Evolutionary conservation across 2,329 filamentous ascomycete species (phyloP), one percentile per base, ranked within the genome.

Genomic region (Claviceps sp.): DNA sequence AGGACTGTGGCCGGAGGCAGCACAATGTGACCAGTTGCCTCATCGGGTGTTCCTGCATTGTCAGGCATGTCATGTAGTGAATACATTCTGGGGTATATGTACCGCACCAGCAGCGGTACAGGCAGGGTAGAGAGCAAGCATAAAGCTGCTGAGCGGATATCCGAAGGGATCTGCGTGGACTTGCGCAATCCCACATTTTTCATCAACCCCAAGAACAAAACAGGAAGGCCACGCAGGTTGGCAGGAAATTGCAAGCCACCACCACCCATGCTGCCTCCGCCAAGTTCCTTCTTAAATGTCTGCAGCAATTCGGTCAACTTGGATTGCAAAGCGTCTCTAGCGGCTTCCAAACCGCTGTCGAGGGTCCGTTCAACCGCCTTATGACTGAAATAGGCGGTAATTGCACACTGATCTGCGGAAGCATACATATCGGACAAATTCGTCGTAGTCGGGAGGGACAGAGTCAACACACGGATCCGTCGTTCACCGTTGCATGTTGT

Each of bases 401-500:
- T 88, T 14, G 93, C 93, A 61, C 85, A 85, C 68, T 96, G 91
- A 63, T 98, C 93, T 0, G 93, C 93, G 4, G 88, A 95, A 8
- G 93, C 89, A 66, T 96, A 98, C 17, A 97, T 75, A 63, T 95
- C 90, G 3, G 89, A 87, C 54, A 98, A 71, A 62, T 82, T 91
- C 56, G 90, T 86, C 0, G 93, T 97, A 0, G 93, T 97, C 0
- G 93, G 93, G 49, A 98, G 80, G 38, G 89, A 86, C 56, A 98
- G 74, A 0, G 93, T 98, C 76, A 97, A 78, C 45, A 98, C 93
- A 57, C 93, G 82, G 60, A 98, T 98, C 52, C 93, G 82, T 61
- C 93, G 81, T 73, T 98, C 93, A 49, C 93, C 93, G 62, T 97
- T 97, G 74, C 91, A 96, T 1, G 90, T 98, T 1, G 93, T 98